phyloP scores from a whole-genome alignment of 106 monocot genomes.

The Platanthera zijinensis region DNA sequence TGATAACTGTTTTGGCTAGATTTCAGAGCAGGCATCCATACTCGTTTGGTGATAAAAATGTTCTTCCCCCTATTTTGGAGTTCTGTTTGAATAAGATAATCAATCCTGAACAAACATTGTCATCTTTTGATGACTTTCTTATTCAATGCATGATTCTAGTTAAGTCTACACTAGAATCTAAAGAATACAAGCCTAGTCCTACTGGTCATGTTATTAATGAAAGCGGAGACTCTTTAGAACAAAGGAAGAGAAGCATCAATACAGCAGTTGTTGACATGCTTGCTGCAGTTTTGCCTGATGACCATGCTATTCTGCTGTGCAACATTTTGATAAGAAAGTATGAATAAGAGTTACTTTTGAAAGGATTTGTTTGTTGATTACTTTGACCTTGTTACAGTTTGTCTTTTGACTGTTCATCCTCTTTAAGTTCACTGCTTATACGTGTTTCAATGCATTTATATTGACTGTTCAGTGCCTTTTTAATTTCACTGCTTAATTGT shows the following conservation, averaged over 20 bases:
- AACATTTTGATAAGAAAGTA: slow-evolving; percentile 89
- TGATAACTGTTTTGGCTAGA: slow-evolving; percentile 65
- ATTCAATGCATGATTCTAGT: slow-evolving; percentile 95
- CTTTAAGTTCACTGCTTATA: background rate
- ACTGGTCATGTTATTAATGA: slow-evolving; percentile 71
- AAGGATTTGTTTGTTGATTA: background rate
- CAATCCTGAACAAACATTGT: slow-evolving; percentile 51
- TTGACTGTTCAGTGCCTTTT: background rate
- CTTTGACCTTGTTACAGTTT: background rate
- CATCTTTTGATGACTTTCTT: slow-evolving; percentile 61
- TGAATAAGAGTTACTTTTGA: background rate
- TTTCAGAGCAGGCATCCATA: slow-evolving; percentile 84
- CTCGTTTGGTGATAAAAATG: slow-evolving; percentile 69
- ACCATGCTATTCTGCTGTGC: slow-evolving; percentile 67
- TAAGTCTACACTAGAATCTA: slow-evolving; percentile 81
- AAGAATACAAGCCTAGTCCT: slow-evolving; percentile 68
- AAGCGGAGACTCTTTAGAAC: slow-evolving; percentile 38
- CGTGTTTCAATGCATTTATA: background rate
- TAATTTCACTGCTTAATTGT: background rate
- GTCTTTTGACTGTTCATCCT: background rate
- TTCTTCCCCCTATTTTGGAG: slow-evolving; percentile 55
- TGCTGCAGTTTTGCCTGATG: slow-evolving; percentile 48
- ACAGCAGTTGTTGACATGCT: slow-evolving; percentile 40
- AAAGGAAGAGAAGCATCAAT: slow-evolving; percentile 60
- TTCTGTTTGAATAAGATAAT: slow-evolving; percentile 80